Percentiles rank a stretch among this genome's conserved stretches.
These are phyloP conservation scores for Cucumis cinereus DNA, from an alignment of 306 rosid species.

Conservation along the genomic window DNA sequence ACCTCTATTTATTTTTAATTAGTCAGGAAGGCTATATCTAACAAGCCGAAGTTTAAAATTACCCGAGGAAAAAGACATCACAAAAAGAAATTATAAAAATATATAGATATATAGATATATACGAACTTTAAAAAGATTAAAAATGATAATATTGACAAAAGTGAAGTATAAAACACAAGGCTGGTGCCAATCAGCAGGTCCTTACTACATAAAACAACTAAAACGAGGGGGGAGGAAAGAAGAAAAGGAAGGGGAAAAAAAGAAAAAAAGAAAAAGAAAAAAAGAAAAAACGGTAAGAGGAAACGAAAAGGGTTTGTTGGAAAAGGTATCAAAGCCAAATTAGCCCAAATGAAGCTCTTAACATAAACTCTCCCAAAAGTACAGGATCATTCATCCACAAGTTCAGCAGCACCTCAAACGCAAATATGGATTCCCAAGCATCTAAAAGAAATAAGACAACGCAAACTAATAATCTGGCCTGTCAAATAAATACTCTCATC, in stretches of 20 bases:
- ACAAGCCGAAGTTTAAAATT: neutral
- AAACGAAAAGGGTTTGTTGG: neutral
- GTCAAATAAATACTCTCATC: neutral
- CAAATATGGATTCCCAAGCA: constrained; percentile 11
- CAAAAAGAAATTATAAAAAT: neutral
- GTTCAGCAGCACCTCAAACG: constrained; percentile 11
- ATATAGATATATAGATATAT: neutral
- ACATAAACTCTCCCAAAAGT: constrained; percentile 1
- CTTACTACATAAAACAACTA: neutral
- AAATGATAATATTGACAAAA: neutral
- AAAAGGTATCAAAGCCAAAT: neutral
- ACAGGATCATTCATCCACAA: constrained; percentile 12
- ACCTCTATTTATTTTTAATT: neutral
- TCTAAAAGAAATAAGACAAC: constrained; percentile 4
- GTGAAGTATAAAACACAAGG: neutral
- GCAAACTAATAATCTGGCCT: constrained; percentile 10
- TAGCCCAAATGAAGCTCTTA: constrained; percentile 1
- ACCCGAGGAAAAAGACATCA: neutral
- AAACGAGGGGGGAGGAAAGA: no score
- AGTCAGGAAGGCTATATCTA: neutral
- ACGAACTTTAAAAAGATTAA: neutral
- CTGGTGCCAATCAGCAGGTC: constrained; percentile 1
- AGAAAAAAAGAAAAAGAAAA: neutral
- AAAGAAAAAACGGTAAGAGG: neutral
- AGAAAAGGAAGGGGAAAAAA: neutral